Conservation (phyloP, 2,329 filamentous ascomycete species). For the Xylariaceae sp. region DNA sequence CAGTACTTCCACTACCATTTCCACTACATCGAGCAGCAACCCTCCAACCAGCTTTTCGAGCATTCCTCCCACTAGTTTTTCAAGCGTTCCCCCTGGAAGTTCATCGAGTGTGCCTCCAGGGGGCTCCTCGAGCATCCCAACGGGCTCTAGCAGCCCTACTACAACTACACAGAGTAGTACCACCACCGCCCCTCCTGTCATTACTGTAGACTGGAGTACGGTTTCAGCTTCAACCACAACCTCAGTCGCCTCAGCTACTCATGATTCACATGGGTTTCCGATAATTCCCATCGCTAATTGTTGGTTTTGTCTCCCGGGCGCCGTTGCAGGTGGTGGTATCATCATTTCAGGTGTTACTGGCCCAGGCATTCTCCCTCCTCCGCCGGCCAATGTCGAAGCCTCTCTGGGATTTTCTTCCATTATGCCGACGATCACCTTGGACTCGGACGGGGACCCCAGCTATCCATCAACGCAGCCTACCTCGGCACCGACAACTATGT, state of each 20-base stretch:
- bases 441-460: background rate
- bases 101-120: too few species aligned
- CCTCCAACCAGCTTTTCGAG: too few species aligned
- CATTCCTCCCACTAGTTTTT: too few species aligned
- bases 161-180: background rate
- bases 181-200: background rate
- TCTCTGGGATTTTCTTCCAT: background rate
- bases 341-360: background rate
- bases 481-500: background rate
- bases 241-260: background rate
- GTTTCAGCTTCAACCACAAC: background rate
- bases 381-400: background rate
- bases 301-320: background rate
- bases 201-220: background rate
- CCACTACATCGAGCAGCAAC: too few species aligned
- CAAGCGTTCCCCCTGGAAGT: too few species aligned
- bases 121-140: too few species aligned
- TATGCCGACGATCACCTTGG: slow-evolving; percentile 1
- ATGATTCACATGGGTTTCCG: background rate
- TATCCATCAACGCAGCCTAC: background rate
- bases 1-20: too few species aligned
- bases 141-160: background rate
- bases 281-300: background rate
- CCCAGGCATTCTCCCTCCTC: background rate
- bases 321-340: background rate